Conservation (phyloP, 306 rosid genomes). For the Morella rubra region DNA sequence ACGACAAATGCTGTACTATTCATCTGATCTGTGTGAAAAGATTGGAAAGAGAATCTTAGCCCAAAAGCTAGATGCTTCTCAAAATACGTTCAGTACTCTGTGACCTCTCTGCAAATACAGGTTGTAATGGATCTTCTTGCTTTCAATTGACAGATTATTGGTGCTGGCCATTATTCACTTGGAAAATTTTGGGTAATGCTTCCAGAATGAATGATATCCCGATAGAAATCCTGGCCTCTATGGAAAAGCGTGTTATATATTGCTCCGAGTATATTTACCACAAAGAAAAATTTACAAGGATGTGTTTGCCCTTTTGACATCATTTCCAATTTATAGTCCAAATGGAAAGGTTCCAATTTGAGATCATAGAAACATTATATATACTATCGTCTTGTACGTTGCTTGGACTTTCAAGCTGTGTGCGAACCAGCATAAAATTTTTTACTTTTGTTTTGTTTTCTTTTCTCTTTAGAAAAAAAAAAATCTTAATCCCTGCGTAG, state of each 20-base stretch:
- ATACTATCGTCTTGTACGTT: too few relatives aligned
- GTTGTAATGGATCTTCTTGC: background rate
- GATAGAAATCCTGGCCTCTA: background rate
- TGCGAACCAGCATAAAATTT: too few relatives aligned
- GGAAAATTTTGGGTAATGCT: background rate
- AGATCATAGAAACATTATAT: too few relatives aligned
- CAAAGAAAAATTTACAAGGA: too few relatives aligned
- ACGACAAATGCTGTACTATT: constrained; percentile 21
- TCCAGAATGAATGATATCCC: background rate
- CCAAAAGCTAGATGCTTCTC: constrained; percentile 22
- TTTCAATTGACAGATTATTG: background rate
- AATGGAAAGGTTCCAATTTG: too few relatives aligned
- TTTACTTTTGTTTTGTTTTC: too few relatives aligned
- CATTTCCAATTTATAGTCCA: too few relatives aligned
- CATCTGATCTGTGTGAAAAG: constrained; percentile 8
- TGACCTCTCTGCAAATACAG: background rate
- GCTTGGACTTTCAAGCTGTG: too few relatives aligned
- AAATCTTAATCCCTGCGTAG: too few relatives aligned
- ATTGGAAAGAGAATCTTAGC: constrained; percentile 11
- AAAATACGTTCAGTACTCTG: background rate
- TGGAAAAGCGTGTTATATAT: background rate
- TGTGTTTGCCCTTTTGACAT: too few relatives aligned
- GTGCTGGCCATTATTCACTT: background rate
- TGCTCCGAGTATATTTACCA: background rate
- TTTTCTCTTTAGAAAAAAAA: too few relatives aligned